These are phyloP conservation scores for Mortierella sp. DNA, from an alignment of 371 early-diverging fungal species.

Conservation along the genomic window DNA sequence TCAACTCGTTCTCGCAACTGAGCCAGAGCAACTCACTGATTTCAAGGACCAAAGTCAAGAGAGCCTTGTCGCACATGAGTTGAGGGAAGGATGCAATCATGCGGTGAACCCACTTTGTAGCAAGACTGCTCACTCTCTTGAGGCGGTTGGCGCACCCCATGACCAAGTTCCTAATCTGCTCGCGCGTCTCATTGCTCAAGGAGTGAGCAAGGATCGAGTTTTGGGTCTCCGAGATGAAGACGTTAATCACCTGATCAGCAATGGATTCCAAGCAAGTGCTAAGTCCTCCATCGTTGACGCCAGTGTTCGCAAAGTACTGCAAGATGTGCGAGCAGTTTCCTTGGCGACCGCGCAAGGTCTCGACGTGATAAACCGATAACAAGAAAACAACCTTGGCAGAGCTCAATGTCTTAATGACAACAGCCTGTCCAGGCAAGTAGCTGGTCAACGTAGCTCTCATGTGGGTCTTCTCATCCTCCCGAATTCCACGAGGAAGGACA, in stretches of 20 bases:
- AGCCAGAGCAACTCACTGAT: conserved; percentile 84
- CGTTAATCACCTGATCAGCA: conserved; percentile 71
- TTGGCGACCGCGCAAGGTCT: conserved; percentile 79
- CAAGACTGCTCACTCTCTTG: conserved; percentile 71
- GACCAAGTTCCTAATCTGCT: conserved; percentile 74
- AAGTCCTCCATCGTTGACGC: conserved; percentile 78
- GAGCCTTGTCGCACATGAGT: conserved; percentile 75
- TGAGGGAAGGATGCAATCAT: conserved; percentile 76
- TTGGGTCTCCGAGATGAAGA: conserved; percentile 70
- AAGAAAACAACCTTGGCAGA: conserved; percentile 86
- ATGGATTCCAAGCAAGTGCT: conserved; percentile 84
- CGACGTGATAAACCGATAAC: conserved; percentile 87
- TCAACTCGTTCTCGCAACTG: conserved; percentile 84
- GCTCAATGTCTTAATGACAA: conserved; percentile 75
- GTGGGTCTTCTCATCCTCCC: conserved; percentile 66
- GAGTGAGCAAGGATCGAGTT: conserved; percentile 62
- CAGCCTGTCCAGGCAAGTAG: conserved; percentile 63
- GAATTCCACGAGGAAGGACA: conserved; percentile 76
- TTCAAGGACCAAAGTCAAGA: conserved; percentile 78
- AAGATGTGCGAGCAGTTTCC: conserved; percentile 80
- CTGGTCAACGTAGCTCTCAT: conserved; percentile 56
- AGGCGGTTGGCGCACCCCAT: conserved; percentile 77
- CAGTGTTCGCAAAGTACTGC: conserved; percentile 88
- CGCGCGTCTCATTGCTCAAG: conserved; percentile 59
- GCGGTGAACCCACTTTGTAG: conserved; percentile 68